Conservation (phyloP, 257 asterid genomes). For the Thymus quinquecostatus region DNA sequence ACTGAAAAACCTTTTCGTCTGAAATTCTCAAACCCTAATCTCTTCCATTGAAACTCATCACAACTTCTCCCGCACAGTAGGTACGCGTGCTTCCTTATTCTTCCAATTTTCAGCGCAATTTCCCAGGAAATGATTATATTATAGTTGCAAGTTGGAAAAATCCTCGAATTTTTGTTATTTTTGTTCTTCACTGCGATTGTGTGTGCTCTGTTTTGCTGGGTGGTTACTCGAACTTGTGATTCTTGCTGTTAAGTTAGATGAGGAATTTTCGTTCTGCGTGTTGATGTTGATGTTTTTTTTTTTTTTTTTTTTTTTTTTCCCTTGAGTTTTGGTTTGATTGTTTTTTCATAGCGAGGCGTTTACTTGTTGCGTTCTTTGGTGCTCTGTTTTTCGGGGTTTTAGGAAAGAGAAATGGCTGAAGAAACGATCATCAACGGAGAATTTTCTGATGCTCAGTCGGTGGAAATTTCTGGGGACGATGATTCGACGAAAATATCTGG, state of each 20-base stretch:
- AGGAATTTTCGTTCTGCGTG: background rate
- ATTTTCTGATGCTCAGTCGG: slow-evolving; percentile 45
- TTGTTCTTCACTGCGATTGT: background rate
- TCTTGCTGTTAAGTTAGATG: background rate
- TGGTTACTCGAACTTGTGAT: background rate
- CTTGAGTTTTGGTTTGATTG: background rate
- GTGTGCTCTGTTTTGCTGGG: background rate
- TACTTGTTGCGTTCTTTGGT: background rate
- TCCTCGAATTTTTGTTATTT: background rate
- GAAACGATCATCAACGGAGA: slow-evolving; percentile 49
- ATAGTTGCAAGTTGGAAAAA: too few relatives aligned
- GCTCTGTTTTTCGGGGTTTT: background rate
- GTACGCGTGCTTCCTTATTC: slow-evolving; percentile 6
- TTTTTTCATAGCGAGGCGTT: background rate
- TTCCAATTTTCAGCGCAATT: slow-evolving; percentile 20
- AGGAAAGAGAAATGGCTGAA: slow-evolving; percentile 59
- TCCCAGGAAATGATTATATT: background rate
- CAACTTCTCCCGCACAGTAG: background rate
- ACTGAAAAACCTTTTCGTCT: background rate
- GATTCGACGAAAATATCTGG: slow-evolving; percentile 39
- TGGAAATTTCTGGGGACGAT: slow-evolving; percentile 57
- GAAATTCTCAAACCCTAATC: slow-evolving; percentile 13
- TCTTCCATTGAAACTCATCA: background rate
- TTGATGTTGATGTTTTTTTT: background rate
- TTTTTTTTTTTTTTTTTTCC: too few relatives aligned